phyloP scores from a whole-genome alignment of 768 basidiomycete genomes.

The Kwoniella shandongensis region DNA sequence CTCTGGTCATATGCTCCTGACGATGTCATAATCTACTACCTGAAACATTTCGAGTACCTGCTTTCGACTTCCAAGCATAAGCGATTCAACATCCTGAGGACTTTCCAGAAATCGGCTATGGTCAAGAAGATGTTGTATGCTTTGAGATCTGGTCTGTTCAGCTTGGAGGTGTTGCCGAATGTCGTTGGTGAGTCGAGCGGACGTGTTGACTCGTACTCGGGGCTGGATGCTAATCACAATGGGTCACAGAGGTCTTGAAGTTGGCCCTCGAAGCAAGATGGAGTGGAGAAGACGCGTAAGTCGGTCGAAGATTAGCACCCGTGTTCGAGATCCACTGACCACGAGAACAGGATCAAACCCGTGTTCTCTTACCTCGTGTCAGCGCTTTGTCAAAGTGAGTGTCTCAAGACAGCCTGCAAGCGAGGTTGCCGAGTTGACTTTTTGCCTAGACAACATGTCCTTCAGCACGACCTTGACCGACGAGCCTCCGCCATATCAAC shows the following conservation, averaged over 20 bases:
- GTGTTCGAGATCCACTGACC: background rate
- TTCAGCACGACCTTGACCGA: slow-evolving; percentile 10
- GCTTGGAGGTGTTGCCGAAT: slow-evolving; percentile 62
- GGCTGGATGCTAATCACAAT: background rate
- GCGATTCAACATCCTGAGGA: slow-evolving; percentile 73
- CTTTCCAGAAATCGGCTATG: slow-evolving; percentile 69
- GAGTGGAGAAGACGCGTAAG: slow-evolving; percentile 48
- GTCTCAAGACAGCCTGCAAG: slow-evolving; percentile 58
- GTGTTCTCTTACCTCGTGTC: slow-evolving; percentile 81
- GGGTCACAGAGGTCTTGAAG: slow-evolving; percentile 29
- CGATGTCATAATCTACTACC: slow-evolving; percentile 74
- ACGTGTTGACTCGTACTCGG: background rate
- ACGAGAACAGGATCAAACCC: slow-evolving; percentile 64
- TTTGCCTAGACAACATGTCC: slow-evolving; percentile 15
- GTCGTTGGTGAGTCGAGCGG: slow-evolving; percentile 55
- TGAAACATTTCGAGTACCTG: slow-evolving; percentile 78
- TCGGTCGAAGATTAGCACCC: background rate
- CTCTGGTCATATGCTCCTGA: slow-evolving; percentile 73
- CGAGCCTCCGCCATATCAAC: slow-evolving; percentile 39
- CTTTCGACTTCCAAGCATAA: slow-evolving; percentile 70
- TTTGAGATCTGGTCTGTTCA: slow-evolving; percentile 76
- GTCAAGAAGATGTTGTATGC: slow-evolving; percentile 77
- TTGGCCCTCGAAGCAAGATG: slow-evolving; percentile 41
- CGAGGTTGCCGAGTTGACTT: slow-evolving; percentile 36
- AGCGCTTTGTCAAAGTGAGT: slow-evolving; percentile 61